Evolutionary conservation across 2,329 filamentous ascomycete species (phyloP), one percentile per base, ranked within the genome.

Genomic region (Monosporascus sp.): DNA sequence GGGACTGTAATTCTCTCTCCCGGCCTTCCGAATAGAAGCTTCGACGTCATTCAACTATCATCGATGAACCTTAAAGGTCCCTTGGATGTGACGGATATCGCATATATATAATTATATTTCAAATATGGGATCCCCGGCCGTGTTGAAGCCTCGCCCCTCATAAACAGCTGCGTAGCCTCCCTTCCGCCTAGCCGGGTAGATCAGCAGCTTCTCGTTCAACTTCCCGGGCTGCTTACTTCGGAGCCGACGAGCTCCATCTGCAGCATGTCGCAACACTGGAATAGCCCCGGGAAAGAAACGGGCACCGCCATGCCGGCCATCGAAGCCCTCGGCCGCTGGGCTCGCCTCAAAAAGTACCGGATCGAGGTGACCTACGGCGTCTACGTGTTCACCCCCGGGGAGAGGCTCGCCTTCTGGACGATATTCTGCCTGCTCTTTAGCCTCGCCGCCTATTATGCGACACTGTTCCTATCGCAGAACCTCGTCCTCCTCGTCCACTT

Each of bases 341-440:
- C 89, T 52, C 85, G 86, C 65, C 78, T 87, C 65, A 91, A 91
- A 74, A 82, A 86, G 62, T 91, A 91, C 73, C 88, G 90, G 71
- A 90, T 91, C 71, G 87, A 91, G 72, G 88, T 91, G 63, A 91
- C 88, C 1, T 89, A 89, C 70, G 83, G 86, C 19, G 76, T 91
- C 16, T 91, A 91, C 74, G 91, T 91, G 84, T 79, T 89, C 52
- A 91, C 87, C 2, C 83, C 86, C 0, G 86, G 82, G 5, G 88
- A 91, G 72, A 89, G 89, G 66, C 84, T 88, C 68, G 82, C 89
- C 62, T 89, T 91, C 76, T 91, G 89, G 72, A 84, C 84, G 2
- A 78, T 91, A 54, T 79, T 91, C 67, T 84, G 89, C 72, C 79
- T 87, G 61, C 79, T 89, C 59, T 75, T 88, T 65, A 81, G 81